Conservation (phyloP, 768 basidiomycete species). For the Naganishia onofrii region DNA sequence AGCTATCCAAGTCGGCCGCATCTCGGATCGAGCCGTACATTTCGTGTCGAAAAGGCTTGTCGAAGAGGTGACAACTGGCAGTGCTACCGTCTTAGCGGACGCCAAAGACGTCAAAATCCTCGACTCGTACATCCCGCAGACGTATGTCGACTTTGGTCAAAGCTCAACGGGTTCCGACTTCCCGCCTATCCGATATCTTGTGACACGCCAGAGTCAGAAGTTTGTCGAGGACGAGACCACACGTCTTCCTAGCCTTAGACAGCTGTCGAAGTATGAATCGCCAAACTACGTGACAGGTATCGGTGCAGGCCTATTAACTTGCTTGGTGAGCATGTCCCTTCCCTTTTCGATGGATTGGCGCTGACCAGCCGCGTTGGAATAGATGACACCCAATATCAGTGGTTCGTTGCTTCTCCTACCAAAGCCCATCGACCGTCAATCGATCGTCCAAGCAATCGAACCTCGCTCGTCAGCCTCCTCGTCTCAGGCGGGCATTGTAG, state of each 20-base stretch:
- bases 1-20: not conserved
- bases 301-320: conserved; percentile 8
- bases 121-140: conserved; percentile 18
- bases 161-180: not conserved
- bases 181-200: conserved; percentile 13
- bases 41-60: conserved; percentile 7
- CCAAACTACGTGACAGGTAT: conserved; percentile 20
- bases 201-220: not conserved
- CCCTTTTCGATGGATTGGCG: not conserved
- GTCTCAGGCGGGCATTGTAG: not conserved
- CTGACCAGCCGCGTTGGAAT: not conserved
- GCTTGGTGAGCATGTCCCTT: not conserved
- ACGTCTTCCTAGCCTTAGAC: too few relatives aligned
- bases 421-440: conserved; percentile 11
- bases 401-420: conserved; percentile 5
- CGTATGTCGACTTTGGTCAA: not conserved
- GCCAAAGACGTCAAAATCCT: not conserved
- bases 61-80: not conserved
- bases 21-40: conserved; percentile 8
- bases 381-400: not conserved
- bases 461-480: not conserved
- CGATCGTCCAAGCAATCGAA: not conserved
- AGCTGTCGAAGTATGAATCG: not conserved
- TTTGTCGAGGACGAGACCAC: not conserved
- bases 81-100: too few relatives aligned